Conservation (phyloP, 2,329 filamentous ascomycete species). For the Penicillium brasilianum region DNA sequence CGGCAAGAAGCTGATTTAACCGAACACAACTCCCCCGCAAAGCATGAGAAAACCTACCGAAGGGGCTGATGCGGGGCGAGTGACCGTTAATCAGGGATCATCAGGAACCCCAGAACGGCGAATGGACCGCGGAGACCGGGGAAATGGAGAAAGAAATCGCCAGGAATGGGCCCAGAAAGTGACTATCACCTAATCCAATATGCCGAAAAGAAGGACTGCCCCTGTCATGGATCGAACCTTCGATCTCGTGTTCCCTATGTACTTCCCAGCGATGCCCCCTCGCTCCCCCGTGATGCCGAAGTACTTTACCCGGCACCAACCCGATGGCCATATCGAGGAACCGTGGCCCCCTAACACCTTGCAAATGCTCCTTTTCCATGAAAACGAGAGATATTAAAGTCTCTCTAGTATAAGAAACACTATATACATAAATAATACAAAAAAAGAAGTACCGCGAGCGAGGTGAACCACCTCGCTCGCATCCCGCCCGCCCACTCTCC, state of each 20-base stretch:
- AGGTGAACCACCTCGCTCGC: not conserved
- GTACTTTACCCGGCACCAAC: not conserved
- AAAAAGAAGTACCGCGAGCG: too few relatives aligned
- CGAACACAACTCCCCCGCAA: slow-evolving; percentile 7
- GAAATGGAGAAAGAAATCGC: not conserved
- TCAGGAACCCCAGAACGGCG: not conserved
- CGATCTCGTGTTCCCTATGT: not conserved
- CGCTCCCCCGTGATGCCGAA: not conserved
- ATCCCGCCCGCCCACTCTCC: too few relatives aligned
- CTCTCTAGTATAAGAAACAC: too few relatives aligned
- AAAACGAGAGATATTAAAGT: too few relatives aligned
- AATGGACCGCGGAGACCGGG: not conserved
- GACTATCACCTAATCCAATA: not conserved
- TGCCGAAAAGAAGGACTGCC: not conserved
- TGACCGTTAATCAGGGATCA: not conserved
- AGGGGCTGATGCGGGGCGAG: slow-evolving; percentile 1
- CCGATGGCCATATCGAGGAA: not conserved
- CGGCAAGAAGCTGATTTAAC: slow-evolving; percentile 16
- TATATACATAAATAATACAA: not conserved
- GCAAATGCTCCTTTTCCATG: too few relatives aligned
- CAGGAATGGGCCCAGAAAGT: too few relatives aligned
- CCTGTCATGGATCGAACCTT: not conserved
- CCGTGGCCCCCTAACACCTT: not conserved
- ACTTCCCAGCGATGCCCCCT: not conserved
- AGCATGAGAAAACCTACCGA: not conserved